Conservation (phyloP, 2,329 filamentous ascomycete genomes). For the Cladobotryum protrusum region DNA sequence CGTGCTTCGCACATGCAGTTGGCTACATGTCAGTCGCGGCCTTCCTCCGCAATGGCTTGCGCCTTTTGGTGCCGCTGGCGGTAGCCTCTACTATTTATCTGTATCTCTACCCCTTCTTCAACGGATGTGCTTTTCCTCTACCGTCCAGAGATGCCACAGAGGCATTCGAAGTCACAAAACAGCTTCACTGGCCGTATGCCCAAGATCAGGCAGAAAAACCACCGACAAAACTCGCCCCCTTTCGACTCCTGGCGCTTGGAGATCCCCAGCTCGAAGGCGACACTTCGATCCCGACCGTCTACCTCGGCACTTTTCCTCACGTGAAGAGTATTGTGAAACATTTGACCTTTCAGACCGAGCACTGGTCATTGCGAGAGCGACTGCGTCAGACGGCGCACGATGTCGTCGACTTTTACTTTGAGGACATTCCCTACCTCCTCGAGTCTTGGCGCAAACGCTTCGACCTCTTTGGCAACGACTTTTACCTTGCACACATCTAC, state of each 20-base stretch:
- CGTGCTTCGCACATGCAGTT: conserved; percentile 26
- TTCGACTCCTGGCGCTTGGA: conserved; percentile 79
- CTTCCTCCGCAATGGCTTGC: conserved; percentile 51
- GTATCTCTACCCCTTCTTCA: conserved; percentile 80
- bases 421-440: conserved; percentile 63
- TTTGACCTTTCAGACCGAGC: conserved; percentile 39
- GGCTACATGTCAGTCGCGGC: conserved; percentile 48
- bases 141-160: conserved; percentile 31
- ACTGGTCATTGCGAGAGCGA: conserved; percentile 45
- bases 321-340: conserved; percentile 41
- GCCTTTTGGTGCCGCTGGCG: conserved; percentile 54
- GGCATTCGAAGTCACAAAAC: conserved; percentile 31
- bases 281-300: conserved; percentile 64
- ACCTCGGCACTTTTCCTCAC: conserved; percentile 49
- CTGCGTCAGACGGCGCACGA: conserved; percentile 51
- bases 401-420: conserved; percentile 52
- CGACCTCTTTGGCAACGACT: conserved; percentile 90
- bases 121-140: conserved; percentile 71
- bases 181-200: conserved; percentile 36
- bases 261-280: conserved; percentile 94
- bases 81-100: conserved; percentile 68
- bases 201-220: conserved; percentile 17
- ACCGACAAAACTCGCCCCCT: conserved; percentile 53
- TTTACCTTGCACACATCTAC: conserved; percentile 90
- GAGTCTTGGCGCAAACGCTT: conserved; percentile 69